A percentile compares a stretch with the other conserved stretches of the same genome.
phyloP scores from a whole-genome alignment of 495 filamentous ascomycete genomes.

The Haplographium delicatum region DNA sequence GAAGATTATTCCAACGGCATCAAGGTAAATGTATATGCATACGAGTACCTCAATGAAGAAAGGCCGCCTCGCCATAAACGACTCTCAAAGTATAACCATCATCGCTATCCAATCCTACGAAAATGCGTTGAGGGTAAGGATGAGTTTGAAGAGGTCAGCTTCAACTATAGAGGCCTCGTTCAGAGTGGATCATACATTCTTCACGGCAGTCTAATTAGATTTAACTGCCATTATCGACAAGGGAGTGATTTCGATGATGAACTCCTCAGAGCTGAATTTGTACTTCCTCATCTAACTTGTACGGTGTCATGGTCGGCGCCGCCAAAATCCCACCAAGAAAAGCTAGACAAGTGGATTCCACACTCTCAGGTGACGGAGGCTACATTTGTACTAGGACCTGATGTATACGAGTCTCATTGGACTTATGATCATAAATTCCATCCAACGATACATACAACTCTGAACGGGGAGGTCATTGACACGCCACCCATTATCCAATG shows the following conservation, averaged over 20 bases:
- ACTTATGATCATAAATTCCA: slow-evolving; percentile 59
- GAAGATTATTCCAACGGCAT: slow-evolving; percentile 44
- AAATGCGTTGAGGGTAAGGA: slow-evolving; percentile 44
- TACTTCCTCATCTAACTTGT: slow-evolving; percentile 48
- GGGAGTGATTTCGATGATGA: slow-evolving; percentile 50
- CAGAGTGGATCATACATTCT: slow-evolving; percentile 50
- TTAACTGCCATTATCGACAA: slow-evolving; percentile 55
- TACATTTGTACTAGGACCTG: slow-evolving; percentile 47
- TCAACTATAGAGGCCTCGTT: slow-evolving; percentile 51
- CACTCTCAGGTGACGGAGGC: slow-evolving; percentile 55
- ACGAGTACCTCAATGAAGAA: slow-evolving; percentile 34
- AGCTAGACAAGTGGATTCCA: slow-evolving; percentile 49
- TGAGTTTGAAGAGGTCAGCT: slow-evolving; percentile 44
- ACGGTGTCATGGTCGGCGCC: slow-evolving; percentile 56
- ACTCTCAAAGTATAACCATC: not conserved
- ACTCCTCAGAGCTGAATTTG: slow-evolving; percentile 52
- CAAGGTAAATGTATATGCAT: slow-evolving; percentile 45
- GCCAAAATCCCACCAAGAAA: slow-evolving; percentile 45
- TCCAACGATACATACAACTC: slow-evolving; percentile 51
- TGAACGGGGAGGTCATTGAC: slow-evolving; percentile 48
- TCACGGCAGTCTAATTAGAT: slow-evolving; percentile 49
- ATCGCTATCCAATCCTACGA: slow-evolving; percentile 33
- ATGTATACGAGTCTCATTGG: slow-evolving; percentile 53
- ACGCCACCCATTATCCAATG: slow-evolving; percentile 57
- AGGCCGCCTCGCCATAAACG: not conserved